Evolutionary conservation across 2,329 filamentous ascomycete species (phyloP), one percentile per base, ranked within the genome.

Genomic region (Monascus ruber): DNA sequence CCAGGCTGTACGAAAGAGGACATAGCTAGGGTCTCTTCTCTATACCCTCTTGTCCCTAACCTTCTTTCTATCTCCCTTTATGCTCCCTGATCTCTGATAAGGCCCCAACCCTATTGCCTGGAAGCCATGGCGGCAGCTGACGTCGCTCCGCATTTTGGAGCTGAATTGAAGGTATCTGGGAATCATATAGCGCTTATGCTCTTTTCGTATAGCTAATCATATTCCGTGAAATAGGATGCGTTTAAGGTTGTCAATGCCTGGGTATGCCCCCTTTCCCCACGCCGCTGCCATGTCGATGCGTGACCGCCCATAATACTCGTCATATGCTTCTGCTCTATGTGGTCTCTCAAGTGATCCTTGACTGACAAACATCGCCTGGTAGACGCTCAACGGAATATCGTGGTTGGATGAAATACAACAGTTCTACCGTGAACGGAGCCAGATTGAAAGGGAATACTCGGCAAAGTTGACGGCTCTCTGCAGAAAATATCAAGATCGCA

Each of bases 371-470:
- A 29, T 10, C 10, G 6, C 3, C 7, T 25, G 33, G 44, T 53
- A 78, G 74, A 85, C 93, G 41, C 73, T 79, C 47, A 81, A 85
- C 61, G 87, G 89, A 47, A 94, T 98, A 60, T 72, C 77, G 49
- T 98, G 89, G 89, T 79, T 98, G 43, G 89, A 95, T 55, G 91
- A 98, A 54, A 85, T 98, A 47, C 86, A 98, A 63, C 81, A 85
- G 57, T 98, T 96, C 70, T 98, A 96, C 71, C 85, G 91, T 47
- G 91, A 98, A 65, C 79, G 93, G 42, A 85, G 86, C 58, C 79
- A 71, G 29, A 94, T 98, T 60, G 91, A 98, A 68, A 95, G 94
- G 67, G 93, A 98, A 62, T 96, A 98, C 63, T 83, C 85, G 53
- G 75, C 82, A 47, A 96, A 89, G 65, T 78, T 98, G 47, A 83